Evolutionary conservation across 2,329 filamentous ascomycete genomes (phyloP).

Genomic region (Aspergillus candidus): DNA sequence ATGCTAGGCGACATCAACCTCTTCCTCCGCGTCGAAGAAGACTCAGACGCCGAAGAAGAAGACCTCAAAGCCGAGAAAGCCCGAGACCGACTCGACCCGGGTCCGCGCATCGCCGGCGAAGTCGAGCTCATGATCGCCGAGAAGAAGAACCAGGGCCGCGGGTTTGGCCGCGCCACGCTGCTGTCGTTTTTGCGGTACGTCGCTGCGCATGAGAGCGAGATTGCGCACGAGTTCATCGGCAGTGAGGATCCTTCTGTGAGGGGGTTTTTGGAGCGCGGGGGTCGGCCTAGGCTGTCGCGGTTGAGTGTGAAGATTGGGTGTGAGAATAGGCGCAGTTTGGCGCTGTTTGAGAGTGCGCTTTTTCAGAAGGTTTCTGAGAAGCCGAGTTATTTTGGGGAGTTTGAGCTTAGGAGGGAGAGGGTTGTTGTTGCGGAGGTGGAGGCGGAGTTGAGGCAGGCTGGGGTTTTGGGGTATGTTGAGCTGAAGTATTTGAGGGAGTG

Average conservation of each 20-base stretch:
- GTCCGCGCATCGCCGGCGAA: conserved; percentile 55
- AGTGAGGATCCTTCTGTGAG: conserved; percentile 8
- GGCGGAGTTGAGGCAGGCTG: conserved; percentile 24
- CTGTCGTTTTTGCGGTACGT: conserved; percentile 66
- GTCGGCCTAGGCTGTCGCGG: conserved; percentile 29
- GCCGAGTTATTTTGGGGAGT: conserved; percentile 63
- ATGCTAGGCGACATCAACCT: conserved; percentile 77
- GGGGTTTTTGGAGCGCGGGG: conserved; percentile 7
- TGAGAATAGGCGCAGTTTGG: conserved; percentile 52
- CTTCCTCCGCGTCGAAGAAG: conserved; percentile 62
- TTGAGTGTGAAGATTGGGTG: conserved; percentile 58
- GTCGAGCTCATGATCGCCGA: conserved; percentile 82
- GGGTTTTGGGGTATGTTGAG: conserved; percentile 34
- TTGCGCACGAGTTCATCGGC: conserved; percentile 53
- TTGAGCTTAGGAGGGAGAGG: conserved; percentile 48
- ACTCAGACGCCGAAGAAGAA: conserved; percentile 35
- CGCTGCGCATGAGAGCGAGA: conserved; percentile 42
- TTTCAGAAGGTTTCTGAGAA: conserved; percentile 47
- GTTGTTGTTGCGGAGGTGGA: conserved; percentile 10
- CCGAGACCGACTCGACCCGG: conserved; percentile 18
- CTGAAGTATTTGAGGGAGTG: conserved; percentile 28
- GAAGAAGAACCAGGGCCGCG: conserved; percentile 51
- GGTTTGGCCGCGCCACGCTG: conserved; percentile 61
- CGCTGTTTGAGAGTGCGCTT: conserved; percentile 55
- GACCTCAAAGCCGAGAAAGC: conserved; percentile 13